Evolutionary conservation across 2,329 filamentous ascomycete genomes (phyloP).

Genomic region (Colletotrichum tropicale): DNA sequence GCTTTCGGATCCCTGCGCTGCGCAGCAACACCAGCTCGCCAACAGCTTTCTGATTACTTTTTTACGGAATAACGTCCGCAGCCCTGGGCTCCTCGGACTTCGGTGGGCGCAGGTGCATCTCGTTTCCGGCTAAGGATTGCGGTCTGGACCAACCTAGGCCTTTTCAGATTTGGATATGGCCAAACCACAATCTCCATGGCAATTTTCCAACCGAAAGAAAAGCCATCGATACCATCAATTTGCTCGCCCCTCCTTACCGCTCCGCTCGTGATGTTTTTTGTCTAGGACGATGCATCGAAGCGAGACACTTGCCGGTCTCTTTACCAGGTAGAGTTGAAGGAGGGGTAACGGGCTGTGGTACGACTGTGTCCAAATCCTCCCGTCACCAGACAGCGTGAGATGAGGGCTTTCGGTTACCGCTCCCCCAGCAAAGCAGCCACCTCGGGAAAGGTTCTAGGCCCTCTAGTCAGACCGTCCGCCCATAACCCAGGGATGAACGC

Average conservation of each 20-base stretch:
- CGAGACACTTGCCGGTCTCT: neutral
- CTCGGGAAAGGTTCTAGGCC: neutral
- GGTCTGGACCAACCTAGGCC: neutral
- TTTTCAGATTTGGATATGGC: neutral
- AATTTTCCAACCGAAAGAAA: neutral
- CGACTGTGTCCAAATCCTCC: neutral
- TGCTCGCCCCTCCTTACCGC: neutral
- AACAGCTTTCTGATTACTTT: neutral
- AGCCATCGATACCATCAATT: neutral
- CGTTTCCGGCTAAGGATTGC: neutral
- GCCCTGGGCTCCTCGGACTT: neutral
- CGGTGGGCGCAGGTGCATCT: neutral
- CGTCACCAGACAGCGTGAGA: neutral
- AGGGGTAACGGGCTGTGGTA: neutral
- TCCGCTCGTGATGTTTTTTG: neutral
- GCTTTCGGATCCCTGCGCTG: neutral
- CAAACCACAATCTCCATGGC: neutral
- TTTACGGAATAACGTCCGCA: neutral
- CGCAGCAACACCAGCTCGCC: neutral
- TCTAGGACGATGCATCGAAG: neutral
- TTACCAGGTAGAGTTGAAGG: neutral
- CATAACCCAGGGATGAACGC: neutral
- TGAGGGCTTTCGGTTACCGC: conserved; percentile 4
- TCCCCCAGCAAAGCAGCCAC: conserved; percentile 1
- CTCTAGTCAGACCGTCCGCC: neutral